Base-by-base conservation (phyloP, 1,139 yeast genomes). In the Yamadazyma atmosphaerica region DNA sequence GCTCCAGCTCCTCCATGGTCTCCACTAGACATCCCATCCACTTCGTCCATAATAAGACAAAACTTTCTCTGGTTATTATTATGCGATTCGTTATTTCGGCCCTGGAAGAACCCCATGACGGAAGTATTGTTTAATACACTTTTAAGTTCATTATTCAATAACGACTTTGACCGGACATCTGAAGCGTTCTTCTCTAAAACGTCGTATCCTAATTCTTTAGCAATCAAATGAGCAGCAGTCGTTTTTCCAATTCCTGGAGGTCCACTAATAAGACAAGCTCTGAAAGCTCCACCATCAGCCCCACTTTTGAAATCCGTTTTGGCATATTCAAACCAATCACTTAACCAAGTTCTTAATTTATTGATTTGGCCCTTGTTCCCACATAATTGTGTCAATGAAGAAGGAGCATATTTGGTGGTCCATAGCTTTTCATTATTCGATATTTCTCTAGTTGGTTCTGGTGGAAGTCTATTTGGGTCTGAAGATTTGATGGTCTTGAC, bases 1-100 rank as follows among this genome's bases (percentile, higher is more conserved):
- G 92, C 95, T 18, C 97, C 98, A 15, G 94, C 96, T 47, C 99
- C 99, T 46, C 98, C 99, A 53, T 94, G 83, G 61, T 94, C 99
- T 47, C 99, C 99, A 54, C 95, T 89, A 32, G 96, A 87, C 98
- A 94, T 92, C 50, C 99, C 99, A 61, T 94, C 99, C 23, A 94
- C 98, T 65, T 94, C 99, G 63, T 94, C 99, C 98, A 94, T 89
- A 47, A 94, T 85, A 36, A 92, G 74, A 37, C 90, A 89, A 50
- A 90, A 81, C 41, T 59, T 67, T 32, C 57, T 55, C 40, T 78
- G 80, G 43, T 76, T 73, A 36, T 44, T 46, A 4, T 25, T 16
- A 33, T 65, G 44, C 6, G 55, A 56, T 6, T 48, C 43, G 9
- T 58, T 55, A 24, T 63, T 63, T 24, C 66, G 58, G 33, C 75